Conservation (phyloP, 192 early-diverging fungal genomes). For the Coemansia sp. region DNA sequence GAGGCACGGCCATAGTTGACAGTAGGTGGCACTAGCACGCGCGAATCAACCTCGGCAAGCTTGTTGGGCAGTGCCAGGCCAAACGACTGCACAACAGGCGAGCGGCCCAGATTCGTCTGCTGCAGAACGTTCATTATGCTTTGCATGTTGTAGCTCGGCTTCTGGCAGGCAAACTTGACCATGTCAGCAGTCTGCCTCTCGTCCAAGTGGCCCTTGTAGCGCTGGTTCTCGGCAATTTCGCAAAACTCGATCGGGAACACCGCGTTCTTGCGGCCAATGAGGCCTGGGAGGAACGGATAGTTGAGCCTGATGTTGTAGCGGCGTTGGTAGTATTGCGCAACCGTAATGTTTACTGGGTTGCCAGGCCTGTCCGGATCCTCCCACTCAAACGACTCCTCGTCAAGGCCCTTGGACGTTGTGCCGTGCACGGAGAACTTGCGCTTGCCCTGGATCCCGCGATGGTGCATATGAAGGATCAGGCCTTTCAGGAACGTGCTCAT, state of each 20-base stretch:
- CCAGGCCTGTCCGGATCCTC: slow-evolving; percentile 46
- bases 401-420: slow-evolving; percentile 64
- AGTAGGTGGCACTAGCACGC: slow-evolving; percentile 74
- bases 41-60: slow-evolving; percentile 69
- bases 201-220: slow-evolving; percentile 77
- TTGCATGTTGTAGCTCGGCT: slow-evolving; percentile 76
- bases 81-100: slow-evolving; percentile 75
- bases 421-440: slow-evolving; percentile 72
- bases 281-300: slow-evolving; percentile 80
- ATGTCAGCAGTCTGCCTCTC: slow-evolving; percentile 89
- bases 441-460: slow-evolving; percentile 57
- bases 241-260: slow-evolving; percentile 91
- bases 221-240: slow-evolving; percentile 76
- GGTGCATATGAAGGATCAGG: slow-evolving; percentile 56
- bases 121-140: slow-evolving; percentile 73
- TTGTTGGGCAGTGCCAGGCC: slow-evolving; percentile 64
- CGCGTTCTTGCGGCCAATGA: slow-evolving; percentile 68
- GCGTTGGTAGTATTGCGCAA: slow-evolving; percentile 74
- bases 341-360: slow-evolving; percentile 57
- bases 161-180: slow-evolving; percentile 89
- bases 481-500: slow-evolving; percentile 50
- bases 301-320: slow-evolving; percentile 68
- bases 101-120: slow-evolving; percentile 61
- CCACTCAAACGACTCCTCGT: slow-evolving; percentile 68
- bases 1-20: slow-evolving; percentile 62